Base-by-base conservation (phyloP, 768 basidiomycete species). In the Fomitopsis serialis region DNA sequence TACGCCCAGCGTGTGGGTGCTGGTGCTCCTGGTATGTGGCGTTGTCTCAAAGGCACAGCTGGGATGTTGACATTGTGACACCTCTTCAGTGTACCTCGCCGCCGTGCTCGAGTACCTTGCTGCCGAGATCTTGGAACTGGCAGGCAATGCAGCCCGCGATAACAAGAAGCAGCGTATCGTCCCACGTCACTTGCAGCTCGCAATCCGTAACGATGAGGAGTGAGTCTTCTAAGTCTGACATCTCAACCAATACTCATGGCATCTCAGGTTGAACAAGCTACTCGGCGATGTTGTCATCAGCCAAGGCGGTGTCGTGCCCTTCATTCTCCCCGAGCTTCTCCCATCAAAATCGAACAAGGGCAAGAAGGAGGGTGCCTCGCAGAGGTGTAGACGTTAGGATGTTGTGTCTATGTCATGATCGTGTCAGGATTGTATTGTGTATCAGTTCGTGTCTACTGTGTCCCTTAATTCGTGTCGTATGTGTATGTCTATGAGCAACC, bases 41-140 rank as follows among this genome's bases (percentile, higher is more conserved):
- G 15, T 35, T 35, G 9, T 35, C 34, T 8, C 9, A 9, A 35
- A 35, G 34, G 15, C 17, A 24, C 32, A 9, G 10, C 11, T 8
- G 43, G 19, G 9, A 35, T 4, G 3, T 1, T 11, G 6, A 19
- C 15, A 40, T 40, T 19, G 15, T 40, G 22, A 45, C 19, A 7
- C 17, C 6, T 25, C 1, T 15, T 19, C 53, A 85, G 91, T 91
- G 47, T 92, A 90, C 70, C 80, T 91, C 54, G 84, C 89, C 54
- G 88, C 88, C 48, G 90, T 92, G 51, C 78, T 93, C 24, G 92
- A 93, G 70, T 93, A 94, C 68, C 79, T 94, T 35, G 80, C 84
- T 6, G 92, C 91, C 25, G 92, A 94, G 70, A 84, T 94, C 63
- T 79, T 92, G 49, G 91, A 93, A 69, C 75, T 92, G 43, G 89